phyloP scores from a whole-genome alignment of 352 stramenopile genomes.

The Globisporangium apiculatum region DNA sequence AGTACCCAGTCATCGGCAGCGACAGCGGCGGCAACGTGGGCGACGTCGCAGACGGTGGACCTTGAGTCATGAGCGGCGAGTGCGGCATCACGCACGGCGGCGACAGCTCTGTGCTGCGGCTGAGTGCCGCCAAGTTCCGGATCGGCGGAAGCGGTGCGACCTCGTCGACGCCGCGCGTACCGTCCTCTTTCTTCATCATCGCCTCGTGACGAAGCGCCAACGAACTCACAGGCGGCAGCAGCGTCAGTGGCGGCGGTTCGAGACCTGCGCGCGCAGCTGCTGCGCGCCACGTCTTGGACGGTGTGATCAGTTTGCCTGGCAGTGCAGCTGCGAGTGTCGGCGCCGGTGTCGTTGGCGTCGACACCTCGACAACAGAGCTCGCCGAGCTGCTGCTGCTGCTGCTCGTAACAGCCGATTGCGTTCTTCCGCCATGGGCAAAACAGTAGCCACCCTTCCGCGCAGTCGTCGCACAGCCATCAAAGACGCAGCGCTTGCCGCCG shows the following conservation, averaged over 20 bases:
- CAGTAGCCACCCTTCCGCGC: slow-evolving; percentile 75
- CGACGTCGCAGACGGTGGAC: too few relatives aligned
- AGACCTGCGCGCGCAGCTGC: slow-evolving; percentile 2
- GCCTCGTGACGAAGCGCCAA: slow-evolving; percentile 1
- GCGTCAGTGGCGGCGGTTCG: slow-evolving; percentile 6
- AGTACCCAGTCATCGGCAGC: slow-evolving; percentile 41
- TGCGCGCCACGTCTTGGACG: slow-evolving; percentile 10
- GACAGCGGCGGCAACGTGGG: slow-evolving; percentile 1
- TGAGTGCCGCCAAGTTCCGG: slow-evolving; percentile 6
- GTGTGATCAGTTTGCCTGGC: slow-evolving; percentile 3
- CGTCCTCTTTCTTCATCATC: slow-evolving; percentile 3
- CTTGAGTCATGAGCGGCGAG: slow-evolving; percentile 1
- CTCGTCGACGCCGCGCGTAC: background rate
- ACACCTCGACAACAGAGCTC: background rate
- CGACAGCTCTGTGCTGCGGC: background rate
- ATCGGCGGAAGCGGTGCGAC: slow-evolving; percentile 5
- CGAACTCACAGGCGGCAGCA: slow-evolving; percentile 9
- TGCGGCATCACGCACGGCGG: background rate
- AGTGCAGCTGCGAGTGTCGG: background rate
- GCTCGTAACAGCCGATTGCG: background rate
- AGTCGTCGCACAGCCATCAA: slow-evolving; percentile 67
- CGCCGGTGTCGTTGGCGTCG: background rate
- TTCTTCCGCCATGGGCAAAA: slow-evolving; percentile 69
- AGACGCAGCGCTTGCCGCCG: slow-evolving; percentile 72
- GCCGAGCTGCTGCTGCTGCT: background rate